phyloP scores from a whole-genome alignment of 75 land plant species.

The Larix kaempferi region DNA sequence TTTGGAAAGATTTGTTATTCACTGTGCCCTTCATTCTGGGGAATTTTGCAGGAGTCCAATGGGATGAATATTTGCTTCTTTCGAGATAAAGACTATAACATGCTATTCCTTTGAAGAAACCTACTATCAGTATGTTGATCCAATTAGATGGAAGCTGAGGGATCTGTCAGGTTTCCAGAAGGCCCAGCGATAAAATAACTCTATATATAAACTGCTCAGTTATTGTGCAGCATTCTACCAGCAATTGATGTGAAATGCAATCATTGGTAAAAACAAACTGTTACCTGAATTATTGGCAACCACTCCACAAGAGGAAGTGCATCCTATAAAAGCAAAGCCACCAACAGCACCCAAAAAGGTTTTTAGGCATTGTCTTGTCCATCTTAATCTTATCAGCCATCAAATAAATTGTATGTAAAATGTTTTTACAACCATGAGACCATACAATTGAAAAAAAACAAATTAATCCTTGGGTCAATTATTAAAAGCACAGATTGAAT shows the following conservation, averaged over 20 bases:
- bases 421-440: conserved; percentile 2
- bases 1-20: not conserved
- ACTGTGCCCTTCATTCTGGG: not conserved
- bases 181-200: not conserved
- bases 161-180: not conserved
- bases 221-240: not conserved
- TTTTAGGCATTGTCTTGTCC: not conserved
- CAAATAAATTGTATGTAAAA: not conserved
- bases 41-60: not conserved
- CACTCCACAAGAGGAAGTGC: too few relatives aligned
- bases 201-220: not conserved
- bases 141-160: not conserved
- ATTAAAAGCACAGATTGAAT: not conserved
- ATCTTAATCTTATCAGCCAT: not conserved
- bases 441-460: not conserved
- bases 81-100: not conserved
- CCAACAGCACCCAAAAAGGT: too few relatives aligned
- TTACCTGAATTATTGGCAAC: not conserved
- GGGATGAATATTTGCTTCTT: not conserved
- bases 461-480: not conserved
- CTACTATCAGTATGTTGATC: not conserved
- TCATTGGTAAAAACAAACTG: not conserved
- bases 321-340: too few relatives aligned
- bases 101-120: not conserved
- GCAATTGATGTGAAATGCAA: not conserved